phyloP scores from a whole-genome alignment of 148 eudicot genomes.

The Selenicereus undatus region DNA sequence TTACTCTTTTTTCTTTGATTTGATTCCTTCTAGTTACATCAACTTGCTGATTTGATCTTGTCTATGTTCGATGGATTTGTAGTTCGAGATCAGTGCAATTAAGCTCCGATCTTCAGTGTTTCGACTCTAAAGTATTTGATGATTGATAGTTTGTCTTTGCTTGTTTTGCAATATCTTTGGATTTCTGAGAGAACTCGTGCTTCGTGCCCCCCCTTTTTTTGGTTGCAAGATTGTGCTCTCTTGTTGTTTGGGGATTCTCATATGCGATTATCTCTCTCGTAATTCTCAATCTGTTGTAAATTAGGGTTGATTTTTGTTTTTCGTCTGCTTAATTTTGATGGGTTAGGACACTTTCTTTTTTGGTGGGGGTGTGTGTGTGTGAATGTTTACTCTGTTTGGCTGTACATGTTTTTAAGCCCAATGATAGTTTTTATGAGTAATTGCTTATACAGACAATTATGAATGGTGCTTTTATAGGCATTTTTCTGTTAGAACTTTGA shows the following conservation, averaged over 20 bases:
- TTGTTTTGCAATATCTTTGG: not conserved
- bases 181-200: not conserved
- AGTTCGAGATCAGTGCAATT: slow-evolving; percentile 19
- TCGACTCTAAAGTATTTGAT: not conserved
- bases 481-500: not conserved
- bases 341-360: not conserved
- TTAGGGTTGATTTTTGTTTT: not conserved
- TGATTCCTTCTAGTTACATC: not conserved
- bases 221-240: too few relatives aligned
- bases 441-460: not conserved
- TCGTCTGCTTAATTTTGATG: not conserved
- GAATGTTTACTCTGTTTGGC: not conserved
- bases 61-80: not conserved
- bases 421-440: not conserved
- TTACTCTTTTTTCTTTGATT: not conserved
- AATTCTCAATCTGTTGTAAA: not conserved
- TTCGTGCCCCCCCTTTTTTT: not conserved
- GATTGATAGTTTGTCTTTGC: not conserved
- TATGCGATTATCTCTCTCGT: not conserved
- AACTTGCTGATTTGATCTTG: not conserved
- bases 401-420: not conserved
- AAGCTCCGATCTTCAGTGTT: not conserved
- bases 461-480: not conserved
- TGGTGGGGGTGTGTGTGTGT: too few relatives aligned
- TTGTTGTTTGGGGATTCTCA: not conserved